Conservation (phyloP, 495 filamentous ascomycete species). For the Sabuloglossum arenarium region DNA sequence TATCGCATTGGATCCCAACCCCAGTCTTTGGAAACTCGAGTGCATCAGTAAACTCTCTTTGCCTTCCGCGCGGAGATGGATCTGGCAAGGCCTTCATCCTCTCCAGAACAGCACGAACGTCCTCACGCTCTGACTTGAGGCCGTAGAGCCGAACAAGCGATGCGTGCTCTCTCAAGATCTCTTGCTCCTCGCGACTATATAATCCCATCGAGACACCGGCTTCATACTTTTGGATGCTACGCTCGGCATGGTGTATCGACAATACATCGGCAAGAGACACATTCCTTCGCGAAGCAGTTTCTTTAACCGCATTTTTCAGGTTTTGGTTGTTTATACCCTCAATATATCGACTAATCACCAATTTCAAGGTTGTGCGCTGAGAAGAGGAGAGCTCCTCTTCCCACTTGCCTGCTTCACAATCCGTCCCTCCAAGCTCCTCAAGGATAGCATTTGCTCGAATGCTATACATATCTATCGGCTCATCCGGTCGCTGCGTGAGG, state of each 20-base stretch:
- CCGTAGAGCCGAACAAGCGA: conserved; percentile 13
- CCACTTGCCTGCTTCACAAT: background rate
- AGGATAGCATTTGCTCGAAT: conserved; percentile 19
- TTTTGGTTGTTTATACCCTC: background rate
- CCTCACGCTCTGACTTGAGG: background rate
- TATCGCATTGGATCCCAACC: conserved; percentile 59
- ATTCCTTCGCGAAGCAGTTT: background rate
- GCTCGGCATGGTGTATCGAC: background rate
- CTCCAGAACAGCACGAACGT: background rate
- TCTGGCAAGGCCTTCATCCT: conserved; percentile 12
- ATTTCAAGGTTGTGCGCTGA: background rate
- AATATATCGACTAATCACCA: background rate
- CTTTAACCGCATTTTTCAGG: background rate
- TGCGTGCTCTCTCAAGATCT: conserved; percentile 21
- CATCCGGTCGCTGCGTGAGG: conserved; percentile 25
- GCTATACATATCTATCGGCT: conserved; percentile 23
- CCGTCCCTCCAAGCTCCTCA: conserved; percentile 12
- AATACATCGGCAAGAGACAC: background rate
- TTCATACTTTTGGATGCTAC: background rate
- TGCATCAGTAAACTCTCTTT: conserved; percentile 20
- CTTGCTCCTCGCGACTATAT: background rate
- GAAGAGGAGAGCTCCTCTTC: background rate
- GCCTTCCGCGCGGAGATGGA: conserved; percentile 5
- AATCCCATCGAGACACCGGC: background rate
- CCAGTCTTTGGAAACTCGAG: conserved; percentile 51